Evolutionary conservation across 2,329 filamentous ascomycete genomes (phyloP).

Genomic region (Apiospora malaysiana): DNA sequence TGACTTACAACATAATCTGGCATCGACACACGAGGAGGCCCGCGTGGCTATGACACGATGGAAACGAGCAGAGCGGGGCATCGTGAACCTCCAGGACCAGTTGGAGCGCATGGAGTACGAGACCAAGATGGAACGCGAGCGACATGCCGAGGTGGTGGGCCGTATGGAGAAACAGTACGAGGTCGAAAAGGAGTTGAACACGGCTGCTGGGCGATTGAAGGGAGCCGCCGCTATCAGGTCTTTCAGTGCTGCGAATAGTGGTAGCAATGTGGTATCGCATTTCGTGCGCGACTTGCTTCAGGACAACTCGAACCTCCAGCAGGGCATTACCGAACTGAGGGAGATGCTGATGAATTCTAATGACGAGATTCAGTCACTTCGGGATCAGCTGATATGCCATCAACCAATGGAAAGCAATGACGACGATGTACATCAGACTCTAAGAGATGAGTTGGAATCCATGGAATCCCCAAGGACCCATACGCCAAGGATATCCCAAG

Average conservation of each 20-base stretch:
- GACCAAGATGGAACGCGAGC: conserved; percentile 77
- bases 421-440: conserved; percentile 52
- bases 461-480: conserved; percentile 44
- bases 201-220: conserved; percentile 80
- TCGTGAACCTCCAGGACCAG: conserved; percentile 83
- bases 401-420: conserved; percentile 65
- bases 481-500: conserved; percentile 63
- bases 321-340: conserved; percentile 87
- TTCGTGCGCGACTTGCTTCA: conserved; percentile 95
- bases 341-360: conserved; percentile 92
- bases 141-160: conserved; percentile 79
- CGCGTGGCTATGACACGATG: conserved; percentile 81
- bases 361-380: conserved; percentile 86
- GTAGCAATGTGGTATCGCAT: conserved; percentile 81
- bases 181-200: conserved; percentile 82
- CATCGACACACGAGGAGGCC: conserved; percentile 74
- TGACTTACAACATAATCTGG: conserved; percentile 70
- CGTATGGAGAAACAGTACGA: conserved; percentile 84
- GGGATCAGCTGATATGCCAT: conserved; percentile 81
- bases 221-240: conserved; percentile 77
- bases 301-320: conserved; percentile 92
- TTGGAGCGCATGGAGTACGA: conserved; percentile 89
- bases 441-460: conserved; percentile 74
- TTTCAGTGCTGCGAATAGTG: conserved; percentile 62
- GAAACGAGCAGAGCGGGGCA: conserved; percentile 81